Evolutionary conservation across 1,284 basidiomycete species (phyloP), one percentile per base, ranked within the genome.

Genomic region (Leccinum insolens): DNA sequence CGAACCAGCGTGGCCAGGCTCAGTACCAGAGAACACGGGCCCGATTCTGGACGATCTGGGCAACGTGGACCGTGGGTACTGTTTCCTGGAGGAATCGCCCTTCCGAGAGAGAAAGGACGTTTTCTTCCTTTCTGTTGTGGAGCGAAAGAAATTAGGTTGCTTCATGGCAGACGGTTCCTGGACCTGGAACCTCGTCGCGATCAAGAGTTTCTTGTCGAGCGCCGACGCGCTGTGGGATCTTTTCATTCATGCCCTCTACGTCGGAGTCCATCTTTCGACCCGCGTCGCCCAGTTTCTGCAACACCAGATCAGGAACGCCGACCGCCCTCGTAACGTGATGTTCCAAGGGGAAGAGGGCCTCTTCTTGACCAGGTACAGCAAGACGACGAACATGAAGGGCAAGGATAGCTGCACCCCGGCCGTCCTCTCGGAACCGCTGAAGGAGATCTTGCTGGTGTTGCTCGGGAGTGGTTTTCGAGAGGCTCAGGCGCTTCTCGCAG

Each of bases 341-440:
- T 55, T 69, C 4, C 69, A 70, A 12, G 69, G 66, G 4, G 52
- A 46, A 0, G 62, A 70, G 44, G 44, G 34, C 1, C 17, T 68
- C n/a, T 31, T 70, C 0, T 2, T 70, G 0, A 15, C 37, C 0
- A 37, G 62, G 7, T 68, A 70, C 17, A 70, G 69, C 62, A 70
- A 70, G 14, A 62, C 65, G 0, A 71, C 59, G 0, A 20, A 64
- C 20, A 11, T 28, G 2, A 62, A 52, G 14, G 68, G 22, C 2
- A 61, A 11, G 28, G 67, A 70, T 12, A n/a, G 9, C 5, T 70
- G 70, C 37, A 69, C 46, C 8, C 70, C 70, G 3, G 49, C 64
- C 0, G 61, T 70, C 28, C 34, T 66, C 7, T 3, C 63, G 3
- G 41, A 22, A 11, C 61, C 52, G 4, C 28, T 71, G 0, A 5